These are phyloP conservation scores for Leishmania lainsoni DNA, from an alignment of 208 protist genomes.

Conservation along the genomic window DNA sequence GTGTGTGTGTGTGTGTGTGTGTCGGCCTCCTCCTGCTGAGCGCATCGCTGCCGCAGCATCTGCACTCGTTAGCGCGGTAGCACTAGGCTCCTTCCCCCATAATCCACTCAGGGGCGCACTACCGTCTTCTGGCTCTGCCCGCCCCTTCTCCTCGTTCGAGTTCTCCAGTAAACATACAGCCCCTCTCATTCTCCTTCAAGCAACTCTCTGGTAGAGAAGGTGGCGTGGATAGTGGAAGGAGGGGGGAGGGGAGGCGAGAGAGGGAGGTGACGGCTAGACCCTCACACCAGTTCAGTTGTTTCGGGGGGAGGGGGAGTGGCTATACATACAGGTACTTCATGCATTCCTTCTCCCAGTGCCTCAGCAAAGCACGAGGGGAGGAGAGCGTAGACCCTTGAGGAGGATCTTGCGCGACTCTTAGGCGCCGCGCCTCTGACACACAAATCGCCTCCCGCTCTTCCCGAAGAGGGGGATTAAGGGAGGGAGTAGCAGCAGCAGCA, in stretches of 20 bases:
- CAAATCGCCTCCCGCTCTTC: not conserved
- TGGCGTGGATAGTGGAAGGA: not conserved
- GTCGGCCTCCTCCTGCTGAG: not conserved
- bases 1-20: not conserved
- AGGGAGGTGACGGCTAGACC: no score
- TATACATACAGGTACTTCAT: not conserved
- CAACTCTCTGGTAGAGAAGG: no score
- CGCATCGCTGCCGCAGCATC: not conserved
- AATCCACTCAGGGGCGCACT: not conserved
- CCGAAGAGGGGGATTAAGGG: not conserved
- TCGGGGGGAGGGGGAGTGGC: not conserved
- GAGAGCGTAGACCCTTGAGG: no score
- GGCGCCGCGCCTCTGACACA: not conserved
- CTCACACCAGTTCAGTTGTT: no score
- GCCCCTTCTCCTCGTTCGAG: not conserved
- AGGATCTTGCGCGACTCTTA: not conserved
- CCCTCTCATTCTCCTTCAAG: not conserved
- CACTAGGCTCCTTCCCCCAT: not conserved
- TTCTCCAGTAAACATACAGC: not conserved
- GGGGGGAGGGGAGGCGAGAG: no score
- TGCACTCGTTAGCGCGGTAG: not conserved
- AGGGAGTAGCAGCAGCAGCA: not conserved
- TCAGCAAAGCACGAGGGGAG: not conserved
- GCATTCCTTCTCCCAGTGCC: not conserved
- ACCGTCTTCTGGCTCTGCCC: not conserved